phyloP scores from a whole-genome alignment of 306 rosid species.

The Ormosia emarginata region DNA sequence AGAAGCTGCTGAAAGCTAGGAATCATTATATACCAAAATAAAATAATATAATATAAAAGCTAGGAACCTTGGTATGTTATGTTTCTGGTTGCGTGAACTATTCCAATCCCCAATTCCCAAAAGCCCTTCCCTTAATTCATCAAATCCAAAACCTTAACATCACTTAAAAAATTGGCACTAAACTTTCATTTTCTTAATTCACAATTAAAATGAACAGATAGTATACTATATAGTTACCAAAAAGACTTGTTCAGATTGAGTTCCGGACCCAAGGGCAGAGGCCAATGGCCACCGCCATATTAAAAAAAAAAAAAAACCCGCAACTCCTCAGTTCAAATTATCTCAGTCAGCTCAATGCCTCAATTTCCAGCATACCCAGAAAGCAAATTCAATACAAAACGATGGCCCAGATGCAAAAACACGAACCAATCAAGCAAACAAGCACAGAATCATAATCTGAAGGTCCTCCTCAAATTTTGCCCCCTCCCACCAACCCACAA shows the following conservation, averaged over 20 bases:
- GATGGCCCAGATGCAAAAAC: slow-evolving; percentile 20
- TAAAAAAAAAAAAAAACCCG: neutral
- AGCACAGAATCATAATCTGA: slow-evolving; percentile 7
- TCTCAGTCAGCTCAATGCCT: slow-evolving; percentile 26
- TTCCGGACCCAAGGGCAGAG: slow-evolving; percentile 10
- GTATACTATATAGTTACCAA: neutral
- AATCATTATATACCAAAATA: neutral
- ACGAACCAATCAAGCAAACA: slow-evolving; percentile 12
- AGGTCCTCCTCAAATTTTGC: neutral
- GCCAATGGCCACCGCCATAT: slow-evolving; percentile 29
- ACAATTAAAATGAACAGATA: slow-evolving; percentile 3
- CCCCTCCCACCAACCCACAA: slow-evolving; percentile 6
- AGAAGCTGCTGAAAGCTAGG: neutral
- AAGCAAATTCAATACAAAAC: slow-evolving; percentile 13
- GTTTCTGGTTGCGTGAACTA: neutral
- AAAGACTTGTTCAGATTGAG: slow-evolving; percentile 8
- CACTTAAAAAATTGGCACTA: neutral
- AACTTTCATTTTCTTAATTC: neutral
- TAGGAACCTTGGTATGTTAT: neutral
- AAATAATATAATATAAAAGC: neutral
- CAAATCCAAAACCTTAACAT: neutral
- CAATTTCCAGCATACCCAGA: slow-evolving; percentile 6
- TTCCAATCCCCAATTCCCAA: slow-evolving; percentile 12
- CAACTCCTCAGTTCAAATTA: neutral
- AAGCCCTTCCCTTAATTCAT: slow-evolving; percentile 17